Base-by-base conservation (phyloP, 2,329 filamentous ascomycete species). In the Claviceps sp. region DNA sequence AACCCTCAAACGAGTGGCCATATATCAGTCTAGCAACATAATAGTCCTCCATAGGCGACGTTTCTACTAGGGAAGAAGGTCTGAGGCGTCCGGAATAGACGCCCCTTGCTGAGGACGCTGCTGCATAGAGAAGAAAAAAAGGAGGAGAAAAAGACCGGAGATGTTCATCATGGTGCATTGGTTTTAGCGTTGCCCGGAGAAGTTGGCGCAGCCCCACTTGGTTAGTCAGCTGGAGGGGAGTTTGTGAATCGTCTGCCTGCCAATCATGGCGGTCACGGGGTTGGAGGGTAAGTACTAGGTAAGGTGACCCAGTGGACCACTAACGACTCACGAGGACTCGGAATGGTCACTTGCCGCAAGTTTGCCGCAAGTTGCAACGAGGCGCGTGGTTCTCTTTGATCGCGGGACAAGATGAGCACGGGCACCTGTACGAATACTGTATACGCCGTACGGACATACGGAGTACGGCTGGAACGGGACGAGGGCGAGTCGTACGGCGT, bases 1-100 rank as follows among this genome's bases (percentile, higher is more conserved):
- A 65, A 68, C 70, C 70, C 68, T 72, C 70, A 70, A 70, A 70
- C 67, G 60, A 68, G 67, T 65, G 67, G 67, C 51, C 43, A 40
- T 66, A 54, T 50, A 40, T 67, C 64, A 9, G 61, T 70, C 67
- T 70, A 56, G 67, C 67, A 70, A 65, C 49, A 34, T 49, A 20
- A 44, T 43, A 49, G 47, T 54, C 54, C 52, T 54, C 48, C 43
- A 34, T 38, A 42, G 44, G 49, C 55, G 58, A 55, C 56, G 55
- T 56, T 58, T 58, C 61, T 59, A 63, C 60, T 47, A 44, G 45
- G 49, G 46, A 55, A 48, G 57, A 58, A 54, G 52, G 54, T 59
- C 41, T 22, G 41, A 42, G 40, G 9, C 13, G 16, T 43, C 20
- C 18, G 7, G n/a, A 42, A 14, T 14, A 43, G 22, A 43, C 14